These are phyloP conservation scores for Amyloporia xantha DNA, from an alignment of 768 basidiomycete genomes.

Conservation along the genomic window DNA sequence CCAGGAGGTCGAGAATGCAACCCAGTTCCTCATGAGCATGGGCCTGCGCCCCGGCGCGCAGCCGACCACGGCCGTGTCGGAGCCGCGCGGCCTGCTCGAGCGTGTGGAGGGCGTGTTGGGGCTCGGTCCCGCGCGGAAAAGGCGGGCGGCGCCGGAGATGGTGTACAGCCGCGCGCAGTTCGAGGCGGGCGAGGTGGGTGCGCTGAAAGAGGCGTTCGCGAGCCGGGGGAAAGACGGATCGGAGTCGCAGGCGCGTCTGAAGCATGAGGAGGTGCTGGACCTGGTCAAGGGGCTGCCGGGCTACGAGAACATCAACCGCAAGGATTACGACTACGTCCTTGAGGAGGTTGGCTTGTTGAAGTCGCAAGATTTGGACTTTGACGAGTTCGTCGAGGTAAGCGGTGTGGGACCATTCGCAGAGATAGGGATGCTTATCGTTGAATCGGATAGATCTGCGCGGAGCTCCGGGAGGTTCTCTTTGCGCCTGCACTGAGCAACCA, in stretches of 20 bases:
- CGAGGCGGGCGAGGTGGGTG: constrained; percentile 42
- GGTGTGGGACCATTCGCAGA: too few relatives aligned
- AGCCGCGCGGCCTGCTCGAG: constrained; percentile 37
- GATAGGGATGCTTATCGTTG: too few relatives aligned
- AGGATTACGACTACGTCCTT: constrained; percentile 71
- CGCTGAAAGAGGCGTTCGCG: constrained; percentile 33
- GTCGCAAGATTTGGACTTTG: constrained; percentile 57
- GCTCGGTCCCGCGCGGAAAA: constrained; percentile 6
- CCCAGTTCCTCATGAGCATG: constrained; percentile 77
- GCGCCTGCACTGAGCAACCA: constrained; percentile 27
- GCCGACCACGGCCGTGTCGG: constrained; percentile 16
- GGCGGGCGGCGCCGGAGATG: constrained; percentile 21
- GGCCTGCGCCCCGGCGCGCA: constrained; percentile 57
- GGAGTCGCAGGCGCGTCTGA: constrained; percentile 26
- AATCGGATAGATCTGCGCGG: constrained; percentile 60
- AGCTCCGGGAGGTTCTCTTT: constrained; percentile 60
- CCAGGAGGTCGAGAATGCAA: constrained; percentile 50
- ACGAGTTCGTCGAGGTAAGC: constrained; percentile 83
- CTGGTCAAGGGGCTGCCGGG: constrained; percentile 30
- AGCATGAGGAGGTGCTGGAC: constrained; percentile 28
- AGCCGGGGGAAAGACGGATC: constrained; percentile 18
- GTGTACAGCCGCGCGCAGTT: constrained; percentile 47
- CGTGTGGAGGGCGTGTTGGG: constrained; percentile 19
- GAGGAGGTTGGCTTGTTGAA: constrained; percentile 63
- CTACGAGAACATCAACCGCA: constrained; percentile 52